These are phyloP conservation scores for Trichoderma virens DNA, from an alignment of 495 filamentous ascomycete genomes.

Conservation along the genomic window DNA sequence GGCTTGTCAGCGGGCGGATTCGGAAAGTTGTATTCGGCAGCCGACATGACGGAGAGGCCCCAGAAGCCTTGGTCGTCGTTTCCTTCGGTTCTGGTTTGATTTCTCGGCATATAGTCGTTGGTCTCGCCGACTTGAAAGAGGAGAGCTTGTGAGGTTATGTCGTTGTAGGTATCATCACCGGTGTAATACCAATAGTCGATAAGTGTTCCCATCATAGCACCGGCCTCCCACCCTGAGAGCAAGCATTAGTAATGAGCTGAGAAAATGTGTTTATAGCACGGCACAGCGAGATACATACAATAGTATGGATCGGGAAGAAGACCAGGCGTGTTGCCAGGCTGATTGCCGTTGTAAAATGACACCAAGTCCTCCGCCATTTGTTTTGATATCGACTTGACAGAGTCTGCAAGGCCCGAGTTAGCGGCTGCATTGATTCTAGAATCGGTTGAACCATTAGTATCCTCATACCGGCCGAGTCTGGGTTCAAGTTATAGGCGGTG, in stretches of 20 bases:
- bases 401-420: slow-evolving; percentile 38
- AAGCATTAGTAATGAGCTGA: slow-evolving; percentile 28
- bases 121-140: slow-evolving; percentile 51
- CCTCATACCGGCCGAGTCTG: slow-evolving; percentile 21
- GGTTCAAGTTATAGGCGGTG: slow-evolving; percentile 22
- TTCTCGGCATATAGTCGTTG: slow-evolving; percentile 56
- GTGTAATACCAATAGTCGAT: slow-evolving; percentile 64
- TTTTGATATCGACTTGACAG: slow-evolving; percentile 54
- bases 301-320: slow-evolving; percentile 37
- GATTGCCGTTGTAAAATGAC: slow-evolving; percentile 58
- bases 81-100: slow-evolving; percentile 54
- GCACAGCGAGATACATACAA: slow-evolving; percentile 21
- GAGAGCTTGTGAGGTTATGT: slow-evolving; percentile 46
- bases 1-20: slow-evolving; percentile 51
- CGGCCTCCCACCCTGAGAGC: slow-evolving; percentile 70
- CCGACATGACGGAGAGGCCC: slow-evolving; percentile 60
- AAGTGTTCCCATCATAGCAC: slow-evolving; percentile 58
- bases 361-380: slow-evolving; percentile 57
- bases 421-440: background rate
- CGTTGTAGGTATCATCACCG: slow-evolving; percentile 53
- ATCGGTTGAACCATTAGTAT: no score
- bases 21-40: slow-evolving; percentile 54
- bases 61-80: slow-evolving; percentile 66
- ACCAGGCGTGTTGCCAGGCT: slow-evolving; percentile 45
- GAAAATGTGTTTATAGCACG: background rate